Evolutionary conservation across 75 land plant genomes (phyloP).

Genomic region (Azolla pinnata): DNA sequence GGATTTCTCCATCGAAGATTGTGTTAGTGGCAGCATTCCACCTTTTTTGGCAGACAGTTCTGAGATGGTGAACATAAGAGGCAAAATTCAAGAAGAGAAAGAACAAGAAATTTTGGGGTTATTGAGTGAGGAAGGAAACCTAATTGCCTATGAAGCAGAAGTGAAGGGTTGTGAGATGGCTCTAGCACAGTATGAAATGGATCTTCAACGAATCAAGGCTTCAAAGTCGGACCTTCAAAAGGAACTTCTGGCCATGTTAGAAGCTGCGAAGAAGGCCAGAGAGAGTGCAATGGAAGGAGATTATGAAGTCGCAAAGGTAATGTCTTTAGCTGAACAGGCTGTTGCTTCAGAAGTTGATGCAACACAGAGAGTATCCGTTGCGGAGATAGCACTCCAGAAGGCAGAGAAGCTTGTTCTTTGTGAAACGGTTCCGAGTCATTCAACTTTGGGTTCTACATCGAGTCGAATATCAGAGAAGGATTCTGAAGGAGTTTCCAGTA

Average conservation of each 20-base stretch:
- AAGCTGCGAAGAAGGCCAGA: slow-evolving; percentile 50
- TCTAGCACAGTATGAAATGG: slow-evolving; percentile 44
- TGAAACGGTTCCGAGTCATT: neutral
- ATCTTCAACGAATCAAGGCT: slow-evolving; percentile 42
- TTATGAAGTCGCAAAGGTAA: slow-evolving; percentile 82
- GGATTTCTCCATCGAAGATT: slow-evolving; percentile 9
- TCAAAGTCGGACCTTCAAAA: slow-evolving; percentile 61
- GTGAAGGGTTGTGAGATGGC: slow-evolving; percentile 31
- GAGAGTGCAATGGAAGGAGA: slow-evolving; percentile 63
- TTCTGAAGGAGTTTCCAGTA: too few species aligned
- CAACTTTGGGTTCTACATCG: neutral
- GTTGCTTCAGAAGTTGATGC: slow-evolving; percentile 90
- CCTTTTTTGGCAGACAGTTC: neutral
- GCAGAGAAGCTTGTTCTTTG: slow-evolving; percentile 37
- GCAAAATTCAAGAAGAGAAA: neutral
- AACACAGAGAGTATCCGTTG: slow-evolving; percentile 69
- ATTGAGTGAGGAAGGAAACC: slow-evolving; percentile 24
- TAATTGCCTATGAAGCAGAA: slow-evolving; percentile 41
- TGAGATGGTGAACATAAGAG: slow-evolving; percentile 6
- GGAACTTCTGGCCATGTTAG: slow-evolving; percentile 43
- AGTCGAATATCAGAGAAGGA: too few species aligned
- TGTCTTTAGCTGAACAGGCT: slow-evolving; percentile 89
- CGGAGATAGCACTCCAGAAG: slow-evolving; percentile 75
- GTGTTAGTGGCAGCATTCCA: neutral
- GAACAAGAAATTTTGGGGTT: slow-evolving; percentile 7